Conservation (phyloP, 805 yeast species). For the Monosporozyma aerobia region DNA sequence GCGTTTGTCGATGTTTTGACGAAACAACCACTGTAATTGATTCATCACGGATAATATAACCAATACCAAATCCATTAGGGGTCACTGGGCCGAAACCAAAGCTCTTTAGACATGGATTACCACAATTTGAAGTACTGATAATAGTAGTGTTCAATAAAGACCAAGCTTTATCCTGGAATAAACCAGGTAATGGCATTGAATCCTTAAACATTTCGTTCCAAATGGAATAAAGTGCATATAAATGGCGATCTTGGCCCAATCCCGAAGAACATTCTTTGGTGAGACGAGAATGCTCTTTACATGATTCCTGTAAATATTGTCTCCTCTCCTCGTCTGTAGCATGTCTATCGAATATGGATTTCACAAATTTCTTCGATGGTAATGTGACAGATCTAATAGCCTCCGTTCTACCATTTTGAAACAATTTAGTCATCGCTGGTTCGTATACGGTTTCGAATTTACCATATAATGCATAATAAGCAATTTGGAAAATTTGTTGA, state of each 20-base stretch:
- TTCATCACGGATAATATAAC: conserved; percentile 76
- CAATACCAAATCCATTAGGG: conserved; percentile 88
- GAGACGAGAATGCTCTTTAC: conserved; percentile 55
- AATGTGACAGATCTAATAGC: conserved; percentile 79
- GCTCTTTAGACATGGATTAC: conserved; percentile 75
- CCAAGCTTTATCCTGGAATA: conserved; percentile 86
- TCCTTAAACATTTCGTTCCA: conserved; percentile 47
- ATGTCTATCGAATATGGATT: conserved; percentile 69
- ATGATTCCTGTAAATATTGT: conserved; percentile 54
- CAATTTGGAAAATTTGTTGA: conserved; percentile 89
- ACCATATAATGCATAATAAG: conserved; percentile 86
- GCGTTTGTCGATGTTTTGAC: conserved; percentile 82
- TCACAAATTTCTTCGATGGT: conserved; percentile 72
- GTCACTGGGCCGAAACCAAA: conserved; percentile 91
- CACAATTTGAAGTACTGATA: conserved; percentile 81
- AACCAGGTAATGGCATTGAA: conserved; percentile 45
- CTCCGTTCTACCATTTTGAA: conserved; percentile 86
- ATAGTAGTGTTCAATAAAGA: conserved; percentile 71
- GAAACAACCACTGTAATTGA: conserved; percentile 73
- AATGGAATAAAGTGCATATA: conserved; percentile 77
- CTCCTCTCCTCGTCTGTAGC: conserved; percentile 49
- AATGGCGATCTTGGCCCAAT: conserved; percentile 85
- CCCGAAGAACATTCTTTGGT: conserved; percentile 68
- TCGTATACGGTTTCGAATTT: conserved; percentile 90
- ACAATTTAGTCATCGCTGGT: conserved; percentile 90